These are phyloP conservation scores for Cercospora sesami DNA, from an alignment of 2,329 filamentous ascomycete genomes.

Conservation along the genomic window DNA sequence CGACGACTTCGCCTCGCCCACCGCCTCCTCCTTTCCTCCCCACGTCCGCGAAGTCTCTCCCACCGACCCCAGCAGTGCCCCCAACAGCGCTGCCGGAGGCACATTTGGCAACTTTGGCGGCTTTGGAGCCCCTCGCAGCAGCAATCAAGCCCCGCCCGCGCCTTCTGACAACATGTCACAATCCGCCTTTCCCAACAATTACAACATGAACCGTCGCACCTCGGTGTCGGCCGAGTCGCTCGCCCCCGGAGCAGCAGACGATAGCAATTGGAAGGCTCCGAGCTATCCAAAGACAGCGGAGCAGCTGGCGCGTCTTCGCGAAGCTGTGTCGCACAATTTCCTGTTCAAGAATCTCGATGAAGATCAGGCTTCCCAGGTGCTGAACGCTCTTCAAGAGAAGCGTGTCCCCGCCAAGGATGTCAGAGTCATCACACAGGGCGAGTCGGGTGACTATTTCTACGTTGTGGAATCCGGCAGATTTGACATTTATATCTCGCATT, in stretches of 20 bases:
- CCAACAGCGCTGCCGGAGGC: slow-evolving; percentile 29
- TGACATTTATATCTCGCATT: slow-evolving; percentile 83
- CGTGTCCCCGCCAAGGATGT: slow-evolving; percentile 87
- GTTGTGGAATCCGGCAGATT: slow-evolving; percentile 89
- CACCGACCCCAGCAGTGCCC: slow-evolving; percentile 27
- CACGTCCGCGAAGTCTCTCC: slow-evolving; percentile 54
- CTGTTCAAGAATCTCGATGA: slow-evolving; percentile 93
- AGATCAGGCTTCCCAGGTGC: slow-evolving; percentile 81
- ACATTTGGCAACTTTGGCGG: slow-evolving; percentile 42
- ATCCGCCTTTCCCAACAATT: slow-evolving; percentile 82
- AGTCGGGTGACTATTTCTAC: slow-evolving; percentile 97
- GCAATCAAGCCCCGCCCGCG: slow-evolving; percentile 37
- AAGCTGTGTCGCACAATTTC: slow-evolving; percentile 85
- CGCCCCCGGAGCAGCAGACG: slow-evolving; percentile 78
- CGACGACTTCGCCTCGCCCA: slow-evolving; percentile 69
- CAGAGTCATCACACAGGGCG: slow-evolving; percentile 92
- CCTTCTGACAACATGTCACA: slow-evolving; percentile 53
- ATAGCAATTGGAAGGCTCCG: slow-evolving; percentile 89
- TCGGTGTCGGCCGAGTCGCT: slow-evolving; percentile 96
- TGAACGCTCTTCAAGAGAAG: slow-evolving; percentile 91
- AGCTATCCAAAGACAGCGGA: slow-evolving; percentile 79
- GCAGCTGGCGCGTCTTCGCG: slow-evolving; percentile 75
- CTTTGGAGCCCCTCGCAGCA: slow-evolving; percentile 24
- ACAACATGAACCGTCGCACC: slow-evolving; percentile 88
- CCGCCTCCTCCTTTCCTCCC: slow-evolving; percentile 51